Percentiles rank a stretch among this genome's conserved stretches.
phyloP scores from a whole-genome alignment of 2,329 filamentous ascomycete genomes.

The Diaporthe eres region DNA sequence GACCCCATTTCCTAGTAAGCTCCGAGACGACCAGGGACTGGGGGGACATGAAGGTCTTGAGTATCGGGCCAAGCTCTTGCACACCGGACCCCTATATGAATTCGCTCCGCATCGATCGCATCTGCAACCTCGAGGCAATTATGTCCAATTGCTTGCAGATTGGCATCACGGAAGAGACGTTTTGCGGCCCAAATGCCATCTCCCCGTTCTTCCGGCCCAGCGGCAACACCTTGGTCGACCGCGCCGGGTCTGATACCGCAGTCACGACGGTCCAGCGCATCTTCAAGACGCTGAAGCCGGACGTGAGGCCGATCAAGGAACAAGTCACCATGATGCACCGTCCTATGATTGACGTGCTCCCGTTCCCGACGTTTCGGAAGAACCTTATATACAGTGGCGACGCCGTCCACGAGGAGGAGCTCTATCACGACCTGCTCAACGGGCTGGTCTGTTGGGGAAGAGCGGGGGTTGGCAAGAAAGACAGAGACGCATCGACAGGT shows the following conservation, averaged over 20 bases:
- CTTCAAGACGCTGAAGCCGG: slow-evolving; percentile 45
- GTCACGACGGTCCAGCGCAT: slow-evolving; percentile 45
- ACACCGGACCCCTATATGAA: slow-evolving; percentile 47
- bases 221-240: neutral
- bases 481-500: slow-evolving; percentile 38
- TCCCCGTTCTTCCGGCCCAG: slow-evolving; percentile 48
- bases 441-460: slow-evolving; percentile 48
- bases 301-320: slow-evolving; percentile 45
- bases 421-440: slow-evolving; percentile 45
- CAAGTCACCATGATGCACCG: slow-evolving; percentile 46
- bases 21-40: slow-evolving; percentile 1
- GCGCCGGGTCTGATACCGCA: slow-evolving; percentile 28
- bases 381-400: slow-evolving; percentile 43
- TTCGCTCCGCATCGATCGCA: slow-evolving; percentile 46
- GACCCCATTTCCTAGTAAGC: slow-evolving; percentile 40
- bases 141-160: slow-evolving; percentile 43
- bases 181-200: slow-evolving; percentile 46
- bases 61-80: slow-evolving; percentile 37
- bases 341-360: slow-evolving; percentile 46
- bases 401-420: slow-evolving; percentile 44
- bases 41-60: slow-evolving; percentile 34
- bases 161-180: slow-evolving; percentile 45
- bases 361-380: slow-evolving; percentile 46
- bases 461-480: slow-evolving; percentile 39
- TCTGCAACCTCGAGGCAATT: slow-evolving; percentile 48